Evolutionary conservation across 208 protist species (phyloP), one percentile per base, ranked within the genome.

Genomic region (Crithidia acanthocephali): DNA sequence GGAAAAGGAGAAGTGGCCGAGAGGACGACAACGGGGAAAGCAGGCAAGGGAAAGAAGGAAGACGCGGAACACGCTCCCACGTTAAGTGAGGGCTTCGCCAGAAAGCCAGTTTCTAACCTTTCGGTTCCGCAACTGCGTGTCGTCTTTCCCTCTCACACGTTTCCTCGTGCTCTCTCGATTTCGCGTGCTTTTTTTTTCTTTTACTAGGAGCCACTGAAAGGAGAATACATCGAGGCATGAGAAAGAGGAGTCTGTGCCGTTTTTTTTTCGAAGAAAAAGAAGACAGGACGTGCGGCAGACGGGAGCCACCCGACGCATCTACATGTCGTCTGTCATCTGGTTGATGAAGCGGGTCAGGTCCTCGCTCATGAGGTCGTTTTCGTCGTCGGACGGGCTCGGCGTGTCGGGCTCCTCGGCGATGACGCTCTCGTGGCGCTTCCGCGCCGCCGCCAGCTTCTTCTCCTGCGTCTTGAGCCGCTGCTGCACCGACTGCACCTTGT

Each of bases 261-360:
- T n/a, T n/a, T n/a, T n/a, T 40, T 28, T 40, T 40, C 5, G 35
- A 8, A 50, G 20, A 50, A 3, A 50, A 22, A 50, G 44, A 50
- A 50, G 20, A 50, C 6, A 50, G 18, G 11, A 50, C 16, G 20
- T 22, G 18, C 9, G 9, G 20, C 44, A 50, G 20, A 50, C 16
- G 20, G 11, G 44, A 50, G 6, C 10, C 10, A 28, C 18, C 22
- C 6, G 6, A 33, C 33, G 5, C 40, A 9, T 28, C 65, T 79
- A 86, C 44, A 90, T 86, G 56, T 79, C 85, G 42, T 87, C 85
- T 0, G 81, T 81, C 76, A 89, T 84, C 47, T 83, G 78, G 59
- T 81, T 78, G 52, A 89, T 83, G 57, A 89, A 73, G 28, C 80
- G 80, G 1, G 69, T 78, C 35, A 88, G 68, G 64, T 87, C 72